Evolutionary conservation across 768 basidiomycete species (phyloP).

Genomic region (Thelephora aurantiotincta): DNA sequence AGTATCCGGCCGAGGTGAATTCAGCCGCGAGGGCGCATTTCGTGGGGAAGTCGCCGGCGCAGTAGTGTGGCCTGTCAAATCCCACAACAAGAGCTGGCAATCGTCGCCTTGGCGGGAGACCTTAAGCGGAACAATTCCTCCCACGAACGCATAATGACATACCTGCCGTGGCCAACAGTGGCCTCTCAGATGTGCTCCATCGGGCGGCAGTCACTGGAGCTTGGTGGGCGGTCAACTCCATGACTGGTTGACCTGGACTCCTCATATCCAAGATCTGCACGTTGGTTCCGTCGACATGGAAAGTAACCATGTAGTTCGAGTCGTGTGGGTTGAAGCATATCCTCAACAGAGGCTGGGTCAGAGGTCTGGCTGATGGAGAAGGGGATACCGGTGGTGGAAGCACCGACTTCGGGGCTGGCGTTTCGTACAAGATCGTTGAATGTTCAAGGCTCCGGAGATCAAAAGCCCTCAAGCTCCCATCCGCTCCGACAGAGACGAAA

Average conservation of each 20-base stretch:
- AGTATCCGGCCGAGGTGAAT: conserved; percentile 70
- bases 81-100: conserved; percentile 89
- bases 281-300: conserved; percentile 85
- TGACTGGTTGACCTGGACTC: conserved; percentile 88
- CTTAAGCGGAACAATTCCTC: conserved; percentile 3
- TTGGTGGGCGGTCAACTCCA: conserved; percentile 78
- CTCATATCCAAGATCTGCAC: conserved; percentile 95
- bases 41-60: conserved; percentile 49
- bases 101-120: conserved; percentile 56
- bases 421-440: conserved; percentile 96
- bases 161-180: conserved; percentile 83
- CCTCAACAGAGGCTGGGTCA: conserved; percentile 68
- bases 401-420: conserved; percentile 62
- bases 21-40: conserved; percentile 53
- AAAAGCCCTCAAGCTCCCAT: conserved; percentile 92
- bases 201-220: conserved; percentile 76
- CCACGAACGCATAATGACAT: conserved; percentile 12
- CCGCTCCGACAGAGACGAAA: conserved; percentile 96
- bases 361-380: conserved; percentile 49
- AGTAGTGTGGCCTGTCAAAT: conserved; percentile 54
- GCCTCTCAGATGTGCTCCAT: conserved; percentile 79
- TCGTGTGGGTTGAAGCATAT: conserved; percentile 86
- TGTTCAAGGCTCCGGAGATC: conserved; percentile 94
- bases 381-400: conserved; percentile 43
- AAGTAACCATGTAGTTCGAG: conserved; percentile 93